Conservation (phyloP, 176 grass and related monocot species). For the Triticum turgidum region DNA sequence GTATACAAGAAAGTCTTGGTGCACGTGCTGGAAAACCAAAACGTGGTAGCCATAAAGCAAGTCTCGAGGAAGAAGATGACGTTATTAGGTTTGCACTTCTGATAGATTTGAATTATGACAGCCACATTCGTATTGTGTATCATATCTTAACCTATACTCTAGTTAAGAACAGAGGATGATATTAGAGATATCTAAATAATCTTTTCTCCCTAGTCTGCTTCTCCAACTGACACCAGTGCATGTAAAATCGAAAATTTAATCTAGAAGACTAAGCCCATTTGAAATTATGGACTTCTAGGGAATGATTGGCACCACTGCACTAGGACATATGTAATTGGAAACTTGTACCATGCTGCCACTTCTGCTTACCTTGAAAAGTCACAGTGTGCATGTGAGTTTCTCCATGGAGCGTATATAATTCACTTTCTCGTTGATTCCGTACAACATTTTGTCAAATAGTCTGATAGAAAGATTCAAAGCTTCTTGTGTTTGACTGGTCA, state of each 20-base stretch:
- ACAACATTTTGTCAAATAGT: background rate
- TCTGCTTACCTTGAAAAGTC: background rate
- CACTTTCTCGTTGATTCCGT: background rate
- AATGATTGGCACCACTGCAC: background rate
- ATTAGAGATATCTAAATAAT: background rate
- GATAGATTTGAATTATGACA: slow-evolving; percentile 25
- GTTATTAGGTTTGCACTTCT: slow-evolving; percentile 58
- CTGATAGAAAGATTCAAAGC: background rate
- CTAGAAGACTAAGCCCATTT: background rate
- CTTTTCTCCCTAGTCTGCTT: background rate
- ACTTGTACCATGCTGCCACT: background rate
- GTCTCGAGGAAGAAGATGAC: slow-evolving; percentile 72
- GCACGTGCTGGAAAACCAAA: slow-evolving; percentile 66
- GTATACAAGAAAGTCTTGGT: slow-evolving; percentile 93
- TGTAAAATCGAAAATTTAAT: background rate
- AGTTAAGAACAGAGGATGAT: background rate
- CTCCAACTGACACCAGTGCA: background rate
- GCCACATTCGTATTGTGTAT: background rate
- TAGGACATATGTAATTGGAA: background rate
- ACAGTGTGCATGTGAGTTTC: background rate
- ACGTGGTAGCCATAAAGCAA: slow-evolving; percentile 57
- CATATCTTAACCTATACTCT: background rate
- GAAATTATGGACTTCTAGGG: background rate
- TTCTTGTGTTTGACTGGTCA: background rate
- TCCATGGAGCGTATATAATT: background rate